Evolutionary conservation across 164 flowering plant species (phyloP).

Genomic region (Litsea cubeba): DNA sequence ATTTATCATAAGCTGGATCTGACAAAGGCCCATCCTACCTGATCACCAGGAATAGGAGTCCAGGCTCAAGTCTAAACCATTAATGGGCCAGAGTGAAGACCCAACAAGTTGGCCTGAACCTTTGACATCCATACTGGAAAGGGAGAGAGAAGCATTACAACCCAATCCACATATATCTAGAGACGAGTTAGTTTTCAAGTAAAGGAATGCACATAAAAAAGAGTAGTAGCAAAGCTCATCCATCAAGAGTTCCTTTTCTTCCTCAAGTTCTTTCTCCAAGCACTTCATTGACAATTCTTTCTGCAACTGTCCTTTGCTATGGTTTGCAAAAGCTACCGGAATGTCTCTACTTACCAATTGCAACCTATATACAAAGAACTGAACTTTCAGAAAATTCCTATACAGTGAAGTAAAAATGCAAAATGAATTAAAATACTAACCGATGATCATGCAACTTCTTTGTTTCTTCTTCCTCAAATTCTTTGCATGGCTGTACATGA

Average conservation of each 20-base stretch:
- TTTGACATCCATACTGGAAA: too few relatives aligned
- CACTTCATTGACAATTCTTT: conserved; percentile 29
- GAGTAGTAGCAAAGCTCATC: conserved; percentile 33
- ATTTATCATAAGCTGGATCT: too few relatives aligned
- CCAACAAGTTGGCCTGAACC: too few relatives aligned
- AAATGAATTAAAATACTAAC: conserved; percentile 35
- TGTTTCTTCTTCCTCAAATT: conserved; percentile 69
- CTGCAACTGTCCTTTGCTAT: conserved; percentile 36
- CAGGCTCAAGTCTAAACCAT: too few relatives aligned
- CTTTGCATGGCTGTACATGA: conserved; percentile 61
- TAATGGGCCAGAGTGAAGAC: too few relatives aligned
- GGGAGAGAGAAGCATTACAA: too few relatives aligned
- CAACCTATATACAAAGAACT: conserved; percentile 35
- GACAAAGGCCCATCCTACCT: too few relatives aligned
- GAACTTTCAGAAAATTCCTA: background rate
- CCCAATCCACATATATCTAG: too few relatives aligned
- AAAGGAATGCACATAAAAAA: background rate
- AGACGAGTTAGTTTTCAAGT: too few relatives aligned
- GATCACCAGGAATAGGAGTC: too few relatives aligned
- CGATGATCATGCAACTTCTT: conserved; percentile 73
- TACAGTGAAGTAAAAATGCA: background rate
- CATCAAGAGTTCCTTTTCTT: conserved; percentile 21
- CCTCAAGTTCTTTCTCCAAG: conserved; percentile 48
- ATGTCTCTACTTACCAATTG: conserved; percentile 52
- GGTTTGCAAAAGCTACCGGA: conserved; percentile 48